Evolutionary conservation across 352 stramenopile species (phyloP), one percentile per base, ranked within the genome.

Genomic region (Phytopythium oedochilum): DNA sequence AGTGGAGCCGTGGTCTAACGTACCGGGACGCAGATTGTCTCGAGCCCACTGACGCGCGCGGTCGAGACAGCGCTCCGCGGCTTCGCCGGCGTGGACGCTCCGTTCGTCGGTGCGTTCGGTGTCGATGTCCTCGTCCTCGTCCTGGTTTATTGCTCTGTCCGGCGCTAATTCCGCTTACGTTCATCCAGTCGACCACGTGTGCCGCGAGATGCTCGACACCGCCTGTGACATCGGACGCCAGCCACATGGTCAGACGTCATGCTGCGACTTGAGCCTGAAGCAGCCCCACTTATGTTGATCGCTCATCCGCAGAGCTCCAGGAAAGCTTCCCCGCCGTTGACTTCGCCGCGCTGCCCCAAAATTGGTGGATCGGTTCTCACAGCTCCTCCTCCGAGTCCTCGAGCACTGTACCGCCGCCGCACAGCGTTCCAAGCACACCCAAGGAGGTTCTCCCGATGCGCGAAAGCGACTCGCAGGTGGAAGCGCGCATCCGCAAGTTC

Each of bases 201-300:
- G 84, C 45, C 81, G 85, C 15, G 85, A 95, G 57, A 88, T 89
- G 78, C 73, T 95, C 12, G 81, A 93, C 58, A 95, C 85, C 3
- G 80, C 85, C 4, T 92, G 85, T 47, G 85, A 95, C 29, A 85
- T 95, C 42, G 85, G 85, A 11, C 76, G 78, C 10, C 64, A 80
- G 38, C 79, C 77, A 1, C 39, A 68, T 53, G 72, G 77, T 86
- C 23, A 8, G 43, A 29, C n/a, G n/a, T n/a, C n/a, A n/a, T n/a
- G n/a, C n/a, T n/a, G n/a, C n/a, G n/a, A n/a, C n/a, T n/a, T n/a
- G n/a, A n/a, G n/a, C n/a, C n/a, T n/a, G n/a, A n/a, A n/a, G n/a
- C n/a, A n/a, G n/a, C n/a, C n/a, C n/a, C n/a, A n/a, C n/a, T n/a
- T n/a, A n/a, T n/a, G n/a, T n/a, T n/a, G n/a, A n/a, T n/a, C n/a